Evolutionary conservation across 345 rosid genomes (phyloP).

Genomic region (Moringa oleifera): DNA sequence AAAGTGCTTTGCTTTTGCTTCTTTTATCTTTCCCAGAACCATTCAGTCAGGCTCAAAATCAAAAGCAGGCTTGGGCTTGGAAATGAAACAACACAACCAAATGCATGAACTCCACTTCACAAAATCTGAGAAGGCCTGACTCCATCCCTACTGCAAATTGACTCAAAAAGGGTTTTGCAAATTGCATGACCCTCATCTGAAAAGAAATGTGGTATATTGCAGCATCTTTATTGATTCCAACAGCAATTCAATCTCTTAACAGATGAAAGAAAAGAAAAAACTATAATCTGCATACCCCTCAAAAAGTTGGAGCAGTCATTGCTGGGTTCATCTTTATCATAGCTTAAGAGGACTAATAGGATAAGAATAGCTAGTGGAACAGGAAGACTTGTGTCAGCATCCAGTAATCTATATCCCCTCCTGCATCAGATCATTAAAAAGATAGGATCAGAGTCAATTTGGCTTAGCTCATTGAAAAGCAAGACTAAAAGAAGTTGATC

Average conservation of each 20-base stretch:
- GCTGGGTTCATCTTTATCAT: too few species aligned
- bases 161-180: background rate
- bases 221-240: too few species aligned
- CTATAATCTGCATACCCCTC: too few species aligned
- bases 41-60: background rate
- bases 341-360: too few species aligned
- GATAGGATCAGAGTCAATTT: too few species aligned
- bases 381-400: background rate
- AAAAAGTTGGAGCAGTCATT: too few species aligned
- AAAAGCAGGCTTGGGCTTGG: slow-evolving; percentile 10
- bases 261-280: too few species aligned
- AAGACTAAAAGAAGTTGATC: too few species aligned
- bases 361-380: too few species aligned
- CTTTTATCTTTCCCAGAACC: background rate
- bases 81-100: background rate
- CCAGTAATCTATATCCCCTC: background rate
- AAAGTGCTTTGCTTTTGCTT: slow-evolving; percentile 15
- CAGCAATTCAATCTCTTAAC: too few species aligned
- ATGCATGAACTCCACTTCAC: background rate
- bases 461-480: too few species aligned
- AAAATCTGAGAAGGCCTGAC: background rate
- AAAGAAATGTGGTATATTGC: background rate
- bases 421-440: background rate
- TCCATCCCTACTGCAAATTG: background rate
- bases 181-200: background rate